These are phyloP conservation scores for Cadophora malorum DNA, from an alignment of 2,329 filamentous ascomycete genomes.

Conservation along the genomic window DNA sequence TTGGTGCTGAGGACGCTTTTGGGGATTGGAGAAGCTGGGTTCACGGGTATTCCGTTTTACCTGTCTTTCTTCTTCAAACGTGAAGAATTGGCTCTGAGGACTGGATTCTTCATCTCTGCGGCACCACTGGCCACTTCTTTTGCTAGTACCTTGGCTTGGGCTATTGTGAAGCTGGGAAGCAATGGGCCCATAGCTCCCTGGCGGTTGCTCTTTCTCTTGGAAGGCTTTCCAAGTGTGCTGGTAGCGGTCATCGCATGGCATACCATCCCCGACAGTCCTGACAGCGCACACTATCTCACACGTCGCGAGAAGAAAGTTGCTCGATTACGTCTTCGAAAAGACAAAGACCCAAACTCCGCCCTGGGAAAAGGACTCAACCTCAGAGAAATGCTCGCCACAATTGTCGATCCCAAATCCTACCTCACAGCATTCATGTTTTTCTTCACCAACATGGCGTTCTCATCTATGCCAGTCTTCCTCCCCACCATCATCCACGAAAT, in stretches of 20 bases:
- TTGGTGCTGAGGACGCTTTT: conserved; percentile 62
- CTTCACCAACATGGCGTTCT: conserved; percentile 86
- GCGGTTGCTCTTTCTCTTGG: conserved; percentile 83
- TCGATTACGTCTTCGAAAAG: conserved; percentile 64
- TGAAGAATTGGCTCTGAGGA: conserved; percentile 81
- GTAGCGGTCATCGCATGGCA: conserved; percentile 76
- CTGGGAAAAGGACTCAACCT: conserved; percentile 53
- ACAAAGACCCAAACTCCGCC: conserved; percentile 32
- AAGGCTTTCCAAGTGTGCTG: conserved; percentile 83
- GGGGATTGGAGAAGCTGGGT: conserved; percentile 70
- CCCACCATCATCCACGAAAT: conserved; percentile 80
- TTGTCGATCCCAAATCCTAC: conserved; percentile 73
- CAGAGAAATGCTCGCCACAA: conserved; percentile 62
- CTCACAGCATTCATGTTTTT: conserved; percentile 85
- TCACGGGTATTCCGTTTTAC: conserved; percentile 68
- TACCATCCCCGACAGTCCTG: conserved; percentile 77
- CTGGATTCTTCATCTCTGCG: conserved; percentile 87
- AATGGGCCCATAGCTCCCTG: conserved; percentile 76
- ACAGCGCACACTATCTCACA: conserved; percentile 67
- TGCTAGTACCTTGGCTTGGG: conserved; percentile 79
- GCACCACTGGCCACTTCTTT: conserved; percentile 83
- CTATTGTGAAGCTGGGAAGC: conserved; percentile 73
- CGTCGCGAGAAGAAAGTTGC: conserved; percentile 73
- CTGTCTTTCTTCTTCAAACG: conserved; percentile 69
- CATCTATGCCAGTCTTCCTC: conserved; percentile 85